These are phyloP conservation scores for Furcasterigmium furcatum DNA, from an alignment of 2,329 filamentous ascomycete species.

Conservation along the genomic window DNA sequence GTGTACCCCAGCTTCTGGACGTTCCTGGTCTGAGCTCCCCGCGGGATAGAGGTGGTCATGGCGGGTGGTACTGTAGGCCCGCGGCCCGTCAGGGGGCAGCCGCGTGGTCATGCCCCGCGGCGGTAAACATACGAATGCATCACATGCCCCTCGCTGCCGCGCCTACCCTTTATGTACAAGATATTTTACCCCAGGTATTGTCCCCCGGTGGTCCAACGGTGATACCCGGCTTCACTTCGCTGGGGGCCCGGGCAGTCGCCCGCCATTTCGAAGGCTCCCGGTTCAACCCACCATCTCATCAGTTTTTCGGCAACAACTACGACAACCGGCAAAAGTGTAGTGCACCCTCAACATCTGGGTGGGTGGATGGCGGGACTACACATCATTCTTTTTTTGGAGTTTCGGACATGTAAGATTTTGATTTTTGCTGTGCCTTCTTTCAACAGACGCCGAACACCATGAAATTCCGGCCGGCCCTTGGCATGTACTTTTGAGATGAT, in stretches of 20 bases:
- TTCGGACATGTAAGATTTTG: not conserved
- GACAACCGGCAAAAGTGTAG: not conserved
- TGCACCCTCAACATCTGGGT: not conserved
- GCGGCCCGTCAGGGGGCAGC: not conserved
- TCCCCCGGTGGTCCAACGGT: not conserved
- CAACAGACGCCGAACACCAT: too few species aligned
- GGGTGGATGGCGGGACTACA: not conserved
- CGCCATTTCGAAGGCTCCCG: not conserved
- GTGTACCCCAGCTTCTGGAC: slow-evolving; percentile 99
- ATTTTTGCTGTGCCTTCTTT: too few species aligned
- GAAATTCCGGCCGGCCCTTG: too few species aligned
- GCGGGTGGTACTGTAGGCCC: not conserved
- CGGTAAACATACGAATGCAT: not conserved
- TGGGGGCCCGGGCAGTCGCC: not conserved
- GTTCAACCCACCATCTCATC: not conserved
- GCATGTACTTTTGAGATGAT: too few species aligned
- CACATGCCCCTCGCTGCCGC: not conserved
- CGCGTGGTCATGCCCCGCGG: not conserved
- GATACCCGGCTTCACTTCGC: not conserved
- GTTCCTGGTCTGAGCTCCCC: slow-evolving; percentile 64
- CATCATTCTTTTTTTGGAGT: not conserved
- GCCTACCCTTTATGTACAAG: not conserved
- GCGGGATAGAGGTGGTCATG: not conserved
- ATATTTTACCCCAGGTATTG: not conserved
- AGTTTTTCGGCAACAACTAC: not conserved